Conservation (phyloP, 176 grass and related monocot species). For the Musa troglodytarum region DNA sequence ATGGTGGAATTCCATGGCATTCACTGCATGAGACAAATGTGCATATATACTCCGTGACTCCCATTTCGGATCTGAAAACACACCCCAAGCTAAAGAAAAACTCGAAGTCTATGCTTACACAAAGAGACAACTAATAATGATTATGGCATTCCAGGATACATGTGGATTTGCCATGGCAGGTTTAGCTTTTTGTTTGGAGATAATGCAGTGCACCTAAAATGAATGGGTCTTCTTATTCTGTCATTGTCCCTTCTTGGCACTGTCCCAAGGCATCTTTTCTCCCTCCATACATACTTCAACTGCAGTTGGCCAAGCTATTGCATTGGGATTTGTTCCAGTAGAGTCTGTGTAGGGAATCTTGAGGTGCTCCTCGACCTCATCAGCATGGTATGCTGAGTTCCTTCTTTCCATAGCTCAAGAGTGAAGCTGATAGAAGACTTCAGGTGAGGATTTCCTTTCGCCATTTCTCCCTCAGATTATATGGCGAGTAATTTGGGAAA, state of each 20-base stretch:
- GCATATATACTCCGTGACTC: no score
- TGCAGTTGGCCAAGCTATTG: constrained; percentile 3
- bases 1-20: no score
- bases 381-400: background rate
- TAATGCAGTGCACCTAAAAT: background rate
- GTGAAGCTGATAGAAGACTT: background rate
- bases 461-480: no score
- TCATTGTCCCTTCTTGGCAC: constrained; percentile 5
- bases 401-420: background rate
- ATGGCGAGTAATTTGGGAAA: no score
- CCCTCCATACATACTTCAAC: constrained; percentile 4
- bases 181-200: background rate
- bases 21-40: no score
- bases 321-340: constrained; percentile 1
- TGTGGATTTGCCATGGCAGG: background rate
- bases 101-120: no score
- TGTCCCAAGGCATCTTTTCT: constrained; percentile 17
- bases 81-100: no score
- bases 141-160: background rate
- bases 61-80: no score
- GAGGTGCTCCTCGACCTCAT: background rate
- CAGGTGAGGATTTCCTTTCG: no score
- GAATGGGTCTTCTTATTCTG: background rate
- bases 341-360: background rate
- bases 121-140: background rate